A percentile compares a stretch with the other conserved stretches of the same genome.
phyloP scores from a whole-genome alignment of 805 yeast genomes.

The Phaffomyces thermotolerans region DNA sequence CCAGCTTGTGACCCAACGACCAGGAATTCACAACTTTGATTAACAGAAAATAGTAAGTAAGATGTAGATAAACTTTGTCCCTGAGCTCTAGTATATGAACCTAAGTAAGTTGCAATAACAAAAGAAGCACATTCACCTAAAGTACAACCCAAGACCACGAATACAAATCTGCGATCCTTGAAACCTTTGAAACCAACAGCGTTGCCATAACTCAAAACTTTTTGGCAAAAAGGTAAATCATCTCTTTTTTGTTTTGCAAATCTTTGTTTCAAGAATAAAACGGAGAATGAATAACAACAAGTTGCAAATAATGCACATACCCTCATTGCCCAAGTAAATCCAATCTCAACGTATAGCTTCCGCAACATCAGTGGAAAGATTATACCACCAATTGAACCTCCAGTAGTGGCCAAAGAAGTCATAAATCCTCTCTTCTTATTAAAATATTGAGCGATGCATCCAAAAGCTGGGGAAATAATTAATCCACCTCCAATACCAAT shows the following conservation, averaged over 20 bases:
- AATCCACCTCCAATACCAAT: slow-evolving; percentile 54
- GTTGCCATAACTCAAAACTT: background rate
- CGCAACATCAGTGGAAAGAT: slow-evolving; percentile 47
- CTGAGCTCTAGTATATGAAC: slow-evolving; percentile 42
- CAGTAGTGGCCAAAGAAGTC: slow-evolving; percentile 39
- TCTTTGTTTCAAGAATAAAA: slow-evolving; percentile 34
- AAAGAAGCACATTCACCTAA: slow-evolving; percentile 40
- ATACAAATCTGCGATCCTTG: slow-evolving; percentile 36
- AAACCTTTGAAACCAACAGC: slow-evolving; percentile 31
- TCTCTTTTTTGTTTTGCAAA: slow-evolving; percentile 21
- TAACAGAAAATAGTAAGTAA: slow-evolving; percentile 38
- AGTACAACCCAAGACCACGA: slow-evolving; percentile 37
- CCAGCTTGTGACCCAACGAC: slow-evolving; percentile 37
- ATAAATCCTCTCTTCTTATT: slow-evolving; percentile 49
- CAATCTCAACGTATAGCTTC: slow-evolving; percentile 36
- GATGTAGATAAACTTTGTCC: slow-evolving; percentile 35
- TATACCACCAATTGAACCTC: slow-evolving; percentile 50
- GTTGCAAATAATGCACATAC: slow-evolving; percentile 39
- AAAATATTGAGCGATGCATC: slow-evolving; percentile 62
- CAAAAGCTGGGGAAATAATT: slow-evolving; percentile 48
- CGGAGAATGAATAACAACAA: slow-evolving; percentile 27
- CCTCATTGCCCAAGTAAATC: slow-evolving; percentile 53
- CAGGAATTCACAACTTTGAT: slow-evolving; percentile 35
- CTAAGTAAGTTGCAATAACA: slow-evolving; percentile 39
- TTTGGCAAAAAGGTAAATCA: background rate